Evolutionary conservation across 768 basidiomycete species (phyloP).

Genomic region (Mrakia gelida): DNA sequence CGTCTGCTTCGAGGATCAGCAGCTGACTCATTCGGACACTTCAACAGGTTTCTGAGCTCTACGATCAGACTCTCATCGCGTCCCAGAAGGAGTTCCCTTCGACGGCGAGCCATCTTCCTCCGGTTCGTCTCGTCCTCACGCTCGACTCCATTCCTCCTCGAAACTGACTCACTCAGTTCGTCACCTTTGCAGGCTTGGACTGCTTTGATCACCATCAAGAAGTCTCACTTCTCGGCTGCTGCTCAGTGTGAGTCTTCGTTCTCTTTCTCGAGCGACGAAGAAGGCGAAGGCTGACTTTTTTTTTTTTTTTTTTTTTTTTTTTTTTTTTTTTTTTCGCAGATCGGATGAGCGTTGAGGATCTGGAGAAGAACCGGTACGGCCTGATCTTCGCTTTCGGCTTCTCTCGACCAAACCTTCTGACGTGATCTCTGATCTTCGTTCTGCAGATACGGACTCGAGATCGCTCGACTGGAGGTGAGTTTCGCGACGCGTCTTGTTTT

Average conservation of each 20-base stretch:
- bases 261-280: background rate
- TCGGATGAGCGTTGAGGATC: constrained; percentile 81
- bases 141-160: background rate
- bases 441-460: constrained; percentile 62
- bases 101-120: constrained; percentile 38
- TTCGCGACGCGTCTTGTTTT: background rate
- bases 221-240: constrained; percentile 79
- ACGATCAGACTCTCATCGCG: constrained; percentile 51
- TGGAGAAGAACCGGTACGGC: constrained; percentile 59
- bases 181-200: constrained; percentile 61
- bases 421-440: background rate
- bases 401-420: too few species aligned
- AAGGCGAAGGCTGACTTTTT: background rate
- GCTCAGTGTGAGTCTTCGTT: constrained; percentile 54
- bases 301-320: background rate
- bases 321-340: constrained; percentile 36
- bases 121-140: constrained; percentile 22
- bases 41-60: constrained; percentile 59
- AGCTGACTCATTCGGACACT: background rate
- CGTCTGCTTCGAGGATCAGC: background rate
- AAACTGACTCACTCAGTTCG: background rate
- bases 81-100: constrained; percentile 40
- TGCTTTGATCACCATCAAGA: constrained; percentile 74
- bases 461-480: constrained; percentile 58
- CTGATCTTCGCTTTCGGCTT: background rate